Evolutionary conservation across 2,329 filamentous ascomycete genomes (phyloP), one percentile per base, ranked within the genome.

Genomic region (Verticillium zaregamsianum): DNA sequence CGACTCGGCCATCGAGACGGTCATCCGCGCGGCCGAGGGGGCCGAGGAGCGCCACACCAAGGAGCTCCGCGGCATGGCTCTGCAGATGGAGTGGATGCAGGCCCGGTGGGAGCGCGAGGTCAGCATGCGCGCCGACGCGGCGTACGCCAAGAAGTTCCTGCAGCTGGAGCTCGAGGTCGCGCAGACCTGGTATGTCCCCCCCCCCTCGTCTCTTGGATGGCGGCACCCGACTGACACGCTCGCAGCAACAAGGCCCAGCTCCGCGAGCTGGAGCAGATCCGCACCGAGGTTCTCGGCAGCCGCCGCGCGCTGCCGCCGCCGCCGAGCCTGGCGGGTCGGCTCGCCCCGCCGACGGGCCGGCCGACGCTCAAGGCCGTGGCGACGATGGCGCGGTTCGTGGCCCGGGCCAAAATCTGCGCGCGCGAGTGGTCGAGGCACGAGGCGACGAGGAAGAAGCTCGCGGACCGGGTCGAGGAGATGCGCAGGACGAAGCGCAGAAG

Each of bases 11-110:
- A 81, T 86, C 57, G 83, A 86, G 67, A 82, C 82, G n/a, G 79
- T 86, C 17, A 82, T 86, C 63, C 81, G 83, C 3, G 83, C 82
- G 1, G 81, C 83, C 37, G 81, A 85, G 68, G 80, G 83, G 58
- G 87, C 89, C 55, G 87, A 92, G 69, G 86, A 86, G 67, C 81
- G 85, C 55, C 91, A 95, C 73, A 80, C 82, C 69, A 88, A 88
- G 74, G 91, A 96, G 77, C 79, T 97, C 59, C 86, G 88, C 67
- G 94, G 94, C 20, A 82, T 98, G 71, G 86, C 87, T 59, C 90
- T 95, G 77, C 93, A 98, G 77, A 94, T 98, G 73, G 86, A 93
- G 70, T 98, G 91, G 87, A 86, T 98, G 73, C 87, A 93, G 69
- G 91, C 92, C 2, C 87, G 90, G 59, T 91, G 90, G 78, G 84